Base-by-base conservation (phyloP, 352 stramenopile genomes). In the Pythium sp. region DNA sequence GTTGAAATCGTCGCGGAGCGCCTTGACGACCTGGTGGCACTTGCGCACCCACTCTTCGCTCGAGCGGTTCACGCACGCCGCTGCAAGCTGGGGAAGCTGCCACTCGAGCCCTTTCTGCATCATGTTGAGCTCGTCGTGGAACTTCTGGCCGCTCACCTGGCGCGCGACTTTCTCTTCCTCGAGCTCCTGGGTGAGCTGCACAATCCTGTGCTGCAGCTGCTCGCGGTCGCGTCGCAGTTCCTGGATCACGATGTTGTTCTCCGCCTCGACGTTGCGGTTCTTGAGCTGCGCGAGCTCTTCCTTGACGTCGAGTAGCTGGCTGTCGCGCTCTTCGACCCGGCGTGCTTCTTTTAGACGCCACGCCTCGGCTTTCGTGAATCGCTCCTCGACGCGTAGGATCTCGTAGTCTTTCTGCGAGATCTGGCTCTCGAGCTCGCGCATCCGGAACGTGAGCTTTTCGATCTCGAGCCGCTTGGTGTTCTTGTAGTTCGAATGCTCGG, bases 371-470 rank as follows among this genome's bases (percentile, higher is more conserved):
- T 79, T 84, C 20, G 70, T 64, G 58, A 84, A 87, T 24, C 71
- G 71, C 61, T 87, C 79, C 65, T 87, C 73, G 8, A 81, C 59
- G 11, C 76, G 72, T 22, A 65, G 62, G 15, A 71, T 60, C 67
- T 88, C 80, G 63, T 88, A 88, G 28, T 88, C 80, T 54, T 81
- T 86, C 63, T 84, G 78, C 0, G 76, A 72, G 54, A 83, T 69
- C 26, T 78, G 71, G 18, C 70, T 80, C 67, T 88, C 80, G 7
- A 88, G 67, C 26, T 86, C 80, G 12, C 78, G 80, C 20, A 81
- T 53, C 1, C 72, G 73, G 62, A 78, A 83, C 41, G 53, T 80
- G 49, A 84, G 63, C 46, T 83, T 85, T 36, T 87, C 79, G 18
- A 41, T n/a, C 53, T 87, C 79, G 15, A 82, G 63, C 32, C 74